These are phyloP conservation scores for Sanghuangporus sanghuang DNA, from an alignment of 1,284 basidiomycete species.

Conservation along the genomic window DNA sequence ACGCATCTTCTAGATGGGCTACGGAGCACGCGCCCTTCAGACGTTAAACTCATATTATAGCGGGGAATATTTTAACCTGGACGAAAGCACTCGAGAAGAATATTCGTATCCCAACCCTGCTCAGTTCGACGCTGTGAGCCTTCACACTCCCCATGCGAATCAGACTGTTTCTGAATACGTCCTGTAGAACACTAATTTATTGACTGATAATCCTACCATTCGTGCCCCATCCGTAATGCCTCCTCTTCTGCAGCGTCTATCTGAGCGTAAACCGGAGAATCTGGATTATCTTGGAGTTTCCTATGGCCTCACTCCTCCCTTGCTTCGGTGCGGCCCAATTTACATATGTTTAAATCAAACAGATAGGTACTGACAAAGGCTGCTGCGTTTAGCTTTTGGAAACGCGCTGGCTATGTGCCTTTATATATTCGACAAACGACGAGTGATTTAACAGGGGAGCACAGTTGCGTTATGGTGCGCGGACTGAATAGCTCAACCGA, in stretches of 20 bases:
- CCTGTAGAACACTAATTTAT: constrained; percentile 44
- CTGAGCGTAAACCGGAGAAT: constrained; percentile 85
- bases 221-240: constrained; percentile 83
- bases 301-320: constrained; percentile 87
- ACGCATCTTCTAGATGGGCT: constrained; percentile 75
- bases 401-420: constrained; percentile 86
- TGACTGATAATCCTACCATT: constrained; percentile 72
- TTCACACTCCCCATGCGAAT: not conserved
- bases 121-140: constrained; percentile 54
- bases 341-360: not conserved
- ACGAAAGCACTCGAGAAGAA: constrained; percentile 58
- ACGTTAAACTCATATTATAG: constrained; percentile 88
- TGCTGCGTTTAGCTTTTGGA: constrained; percentile 76
- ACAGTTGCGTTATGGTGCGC: constrained; percentile 90
- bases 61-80: constrained; percentile 88
- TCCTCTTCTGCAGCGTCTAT: constrained; percentile 86
- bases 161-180: not conserved
- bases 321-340: constrained; percentile 55
- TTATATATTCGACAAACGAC: constrained; percentile 92
- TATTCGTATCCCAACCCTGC: constrained; percentile 59
- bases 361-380: constrained; percentile 1
- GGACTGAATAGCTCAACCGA: constrained; percentile 69
- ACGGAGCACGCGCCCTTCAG: constrained; percentile 89
- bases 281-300: constrained; percentile 97
- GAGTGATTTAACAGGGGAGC: constrained; percentile 95